These are phyloP conservation scores for Durusdinium trenchii DNA, from an alignment of 73 alveolate genomes.

Conservation along the genomic window DNA sequence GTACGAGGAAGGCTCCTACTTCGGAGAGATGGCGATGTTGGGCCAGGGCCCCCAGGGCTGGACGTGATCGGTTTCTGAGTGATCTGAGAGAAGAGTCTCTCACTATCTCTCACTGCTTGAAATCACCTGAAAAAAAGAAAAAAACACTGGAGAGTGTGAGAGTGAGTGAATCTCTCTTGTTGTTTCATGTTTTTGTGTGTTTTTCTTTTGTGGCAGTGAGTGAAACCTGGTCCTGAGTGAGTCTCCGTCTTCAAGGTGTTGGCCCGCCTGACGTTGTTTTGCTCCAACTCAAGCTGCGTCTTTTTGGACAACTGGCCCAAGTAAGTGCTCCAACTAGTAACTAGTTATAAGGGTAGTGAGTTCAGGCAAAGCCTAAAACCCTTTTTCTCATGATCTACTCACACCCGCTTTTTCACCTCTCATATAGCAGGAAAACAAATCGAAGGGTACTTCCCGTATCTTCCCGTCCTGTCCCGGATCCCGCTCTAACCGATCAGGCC, in stretches of 20 bases:
- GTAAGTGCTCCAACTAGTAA: background rate
- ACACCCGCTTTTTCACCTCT: background rate
- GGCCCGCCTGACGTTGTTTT: too few species aligned
- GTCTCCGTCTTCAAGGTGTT: too few species aligned
- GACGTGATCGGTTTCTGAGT: background rate
- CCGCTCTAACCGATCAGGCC: background rate
- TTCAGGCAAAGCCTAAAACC: background rate
- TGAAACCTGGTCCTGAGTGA: background rate
- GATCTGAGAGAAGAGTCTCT: background rate
- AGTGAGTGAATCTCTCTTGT: background rate
- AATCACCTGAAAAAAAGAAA: too few species aligned
- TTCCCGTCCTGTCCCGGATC: background rate
- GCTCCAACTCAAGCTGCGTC: too few species aligned
- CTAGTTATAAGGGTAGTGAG: background rate
- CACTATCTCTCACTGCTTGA: background rate
- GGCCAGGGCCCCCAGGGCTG: background rate
- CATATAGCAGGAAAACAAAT: background rate
- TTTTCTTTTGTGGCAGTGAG: background rate
- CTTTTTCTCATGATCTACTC: background rate
- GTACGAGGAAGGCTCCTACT: slow-evolving; percentile 34
- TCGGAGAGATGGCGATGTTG: slow-evolving; percentile 64
- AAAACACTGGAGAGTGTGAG: too few species aligned
- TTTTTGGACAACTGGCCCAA: too few species aligned
- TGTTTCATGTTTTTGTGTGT: background rate
- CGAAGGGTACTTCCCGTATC: background rate